These are phyloP conservation scores for Auriscalpium microsporum DNA, from an alignment of 768 basidiomycete genomes.

Conservation along the genomic window DNA sequence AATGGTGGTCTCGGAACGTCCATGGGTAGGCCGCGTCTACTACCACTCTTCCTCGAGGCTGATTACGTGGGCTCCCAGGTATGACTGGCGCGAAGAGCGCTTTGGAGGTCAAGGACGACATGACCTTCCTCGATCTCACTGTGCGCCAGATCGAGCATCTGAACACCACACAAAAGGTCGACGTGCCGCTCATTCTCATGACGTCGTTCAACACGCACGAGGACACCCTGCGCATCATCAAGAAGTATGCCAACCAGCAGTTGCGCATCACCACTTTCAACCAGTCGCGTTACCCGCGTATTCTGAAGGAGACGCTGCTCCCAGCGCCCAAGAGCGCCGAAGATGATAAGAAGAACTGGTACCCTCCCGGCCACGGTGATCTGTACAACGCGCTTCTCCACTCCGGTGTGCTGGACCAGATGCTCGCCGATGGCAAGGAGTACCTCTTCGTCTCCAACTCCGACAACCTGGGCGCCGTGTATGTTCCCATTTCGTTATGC, in stretches of 20 bases:
- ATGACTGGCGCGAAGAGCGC: constrained; percentile 87
- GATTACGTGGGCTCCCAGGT: constrained; percentile 30
- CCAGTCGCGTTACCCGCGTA: constrained; percentile 91
- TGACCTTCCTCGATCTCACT: constrained; percentile 94
- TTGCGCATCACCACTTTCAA: constrained; percentile 89
- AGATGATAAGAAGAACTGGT: constrained; percentile 89
- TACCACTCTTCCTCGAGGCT: background rate
- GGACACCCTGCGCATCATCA: constrained; percentile 91
- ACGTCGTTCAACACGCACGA: constrained; percentile 98
- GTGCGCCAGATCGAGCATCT: constrained; percentile 95
- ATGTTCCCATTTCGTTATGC: constrained; percentile 21
- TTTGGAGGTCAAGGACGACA: constrained; percentile 93
- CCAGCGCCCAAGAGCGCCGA: constrained; percentile 71
- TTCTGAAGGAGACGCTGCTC: constrained; percentile 81
- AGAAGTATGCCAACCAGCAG: constrained; percentile 94
- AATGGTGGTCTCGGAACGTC: constrained; percentile 91
- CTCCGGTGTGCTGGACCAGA: constrained; percentile 84
- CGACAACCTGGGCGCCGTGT: constrained; percentile 92
- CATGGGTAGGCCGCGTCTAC: constrained; percentile 51
- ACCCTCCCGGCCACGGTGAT: constrained; percentile 96
- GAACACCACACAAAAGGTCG: constrained; percentile 73
- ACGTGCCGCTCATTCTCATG: constrained; percentile 97
- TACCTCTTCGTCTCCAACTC: constrained; percentile 98
- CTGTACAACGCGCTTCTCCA: constrained; percentile 88
- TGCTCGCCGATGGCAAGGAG: constrained; percentile 87